Percentiles rank a stretch among this genome's conserved stretches.
Evolutionary conservation across 2,329 filamentous ascomycete species (phyloP).

Genomic region (Trichoderma citrinoviride): DNA sequence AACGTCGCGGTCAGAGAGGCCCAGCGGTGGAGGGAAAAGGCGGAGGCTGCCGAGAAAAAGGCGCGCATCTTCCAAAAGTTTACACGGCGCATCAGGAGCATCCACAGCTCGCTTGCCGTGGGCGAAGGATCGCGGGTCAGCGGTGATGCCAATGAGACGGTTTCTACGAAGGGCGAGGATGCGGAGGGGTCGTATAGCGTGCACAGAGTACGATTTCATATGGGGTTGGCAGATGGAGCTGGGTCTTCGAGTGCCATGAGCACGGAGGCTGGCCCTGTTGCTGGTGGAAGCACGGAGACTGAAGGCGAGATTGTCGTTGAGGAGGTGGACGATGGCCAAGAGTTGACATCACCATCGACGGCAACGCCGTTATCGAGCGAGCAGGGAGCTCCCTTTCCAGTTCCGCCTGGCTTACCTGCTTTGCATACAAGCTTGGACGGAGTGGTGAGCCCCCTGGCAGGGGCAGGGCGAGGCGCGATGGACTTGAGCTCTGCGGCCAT

Average conservation of each 20-base stretch:
- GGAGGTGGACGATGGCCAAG: neutral
- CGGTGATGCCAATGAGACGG: neutral
- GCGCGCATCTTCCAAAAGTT: conserved; percentile 49
- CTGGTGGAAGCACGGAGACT: too few relatives aligned
- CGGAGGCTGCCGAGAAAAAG: conserved; percentile 54
- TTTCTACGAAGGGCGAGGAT: neutral
- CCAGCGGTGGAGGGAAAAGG: conserved; percentile 52
- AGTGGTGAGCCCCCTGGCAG: neutral
- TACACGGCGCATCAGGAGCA: conserved; percentile 35
- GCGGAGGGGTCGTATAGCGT: neutral
- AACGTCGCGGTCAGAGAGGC: conserved; percentile 36
- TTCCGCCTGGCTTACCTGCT: too few relatives aligned
- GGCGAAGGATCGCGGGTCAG: conserved; percentile 1
- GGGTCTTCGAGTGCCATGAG: neutral
- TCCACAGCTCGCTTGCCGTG: conserved; percentile 27
- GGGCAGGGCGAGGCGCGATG: too few relatives aligned
- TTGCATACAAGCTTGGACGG: conserved; percentile 10
- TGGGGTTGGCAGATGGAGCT: neutral
- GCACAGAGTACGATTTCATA: conserved; percentile 11
- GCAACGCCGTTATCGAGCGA: neutral
- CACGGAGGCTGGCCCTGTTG: too few relatives aligned
- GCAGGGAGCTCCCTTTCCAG: neutral
- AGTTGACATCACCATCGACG: too few relatives aligned
- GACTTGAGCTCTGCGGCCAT: conserved; percentile 27
- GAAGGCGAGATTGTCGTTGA: neutral